These are phyloP conservation scores for Talaromyces nanjingensis DNA, from an alignment of 495 filamentous ascomycete species.

Conservation along the genomic window DNA sequence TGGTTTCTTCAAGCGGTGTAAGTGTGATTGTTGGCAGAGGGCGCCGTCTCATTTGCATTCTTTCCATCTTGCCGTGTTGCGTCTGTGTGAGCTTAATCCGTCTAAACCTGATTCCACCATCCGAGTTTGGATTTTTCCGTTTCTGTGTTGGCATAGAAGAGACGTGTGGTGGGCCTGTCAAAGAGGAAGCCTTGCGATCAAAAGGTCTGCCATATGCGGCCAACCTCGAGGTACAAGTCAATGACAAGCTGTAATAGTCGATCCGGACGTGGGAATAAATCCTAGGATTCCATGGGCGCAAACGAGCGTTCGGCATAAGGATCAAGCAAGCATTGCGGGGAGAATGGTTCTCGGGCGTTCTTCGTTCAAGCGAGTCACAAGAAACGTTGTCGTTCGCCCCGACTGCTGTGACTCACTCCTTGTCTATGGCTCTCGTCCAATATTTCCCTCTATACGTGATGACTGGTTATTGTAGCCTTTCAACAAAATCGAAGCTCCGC, in stretches of 20 bases:
- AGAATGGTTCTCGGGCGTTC: neutral
- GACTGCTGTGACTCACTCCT: neutral
- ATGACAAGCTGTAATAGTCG: neutral
- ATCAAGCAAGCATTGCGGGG: neutral
- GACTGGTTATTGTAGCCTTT: neutral
- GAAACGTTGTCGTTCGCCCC: neutral
- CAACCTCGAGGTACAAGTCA: neutral
- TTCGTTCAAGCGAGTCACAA: neutral
- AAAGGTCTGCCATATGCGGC: conserved; percentile 1
- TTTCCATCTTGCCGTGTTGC: conserved; percentile 18
- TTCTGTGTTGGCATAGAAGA: conserved; percentile 23
- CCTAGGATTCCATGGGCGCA: neutral
- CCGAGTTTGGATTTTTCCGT: conserved; percentile 9
- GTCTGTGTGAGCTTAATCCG: conserved; percentile 13
- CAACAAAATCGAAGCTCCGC: neutral
- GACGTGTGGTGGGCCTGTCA: neutral
- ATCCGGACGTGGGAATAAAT: neutral
- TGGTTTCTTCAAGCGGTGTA: conserved; percentile 57
- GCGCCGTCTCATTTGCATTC: neutral
- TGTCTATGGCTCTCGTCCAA: neutral
- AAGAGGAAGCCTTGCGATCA: neutral
- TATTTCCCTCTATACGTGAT: neutral
- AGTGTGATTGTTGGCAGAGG: conserved; percentile 46
- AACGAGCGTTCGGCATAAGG: conserved; percentile 3
- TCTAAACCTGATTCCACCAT: neutral